phyloP scores from a whole-genome alignment of 164 flowering plant species.

The Dillenia turbinata region DNA sequence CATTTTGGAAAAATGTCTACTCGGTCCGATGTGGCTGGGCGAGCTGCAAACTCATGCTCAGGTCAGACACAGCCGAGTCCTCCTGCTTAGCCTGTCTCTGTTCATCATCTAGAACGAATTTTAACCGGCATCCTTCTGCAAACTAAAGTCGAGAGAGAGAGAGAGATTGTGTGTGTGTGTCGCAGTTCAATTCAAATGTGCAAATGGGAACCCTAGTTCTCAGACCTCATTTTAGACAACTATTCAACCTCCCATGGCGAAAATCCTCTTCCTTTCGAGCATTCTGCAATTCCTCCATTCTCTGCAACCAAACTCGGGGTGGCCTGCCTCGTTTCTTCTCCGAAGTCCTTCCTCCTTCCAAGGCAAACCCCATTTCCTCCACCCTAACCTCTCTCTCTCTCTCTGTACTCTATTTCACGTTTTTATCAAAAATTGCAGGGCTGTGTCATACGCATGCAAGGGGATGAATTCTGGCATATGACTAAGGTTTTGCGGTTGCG shows the following conservation, averaged over 20 bases:
- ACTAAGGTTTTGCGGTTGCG: conserved; percentile 69
- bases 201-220: conserved; percentile 40
- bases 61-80: too few species aligned
- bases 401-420: not conserved
- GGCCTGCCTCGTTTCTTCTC: conserved; percentile 93
- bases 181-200: too few species aligned
- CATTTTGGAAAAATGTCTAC: too few species aligned
- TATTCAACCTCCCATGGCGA: conserved; percentile 24
- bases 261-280: conserved; percentile 24
- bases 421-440: conserved; percentile 47
- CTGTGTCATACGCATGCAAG: conserved; percentile 52
- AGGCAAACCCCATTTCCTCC: conserved; percentile 33
- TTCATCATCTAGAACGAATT: too few species aligned
- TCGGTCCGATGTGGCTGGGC: too few species aligned
- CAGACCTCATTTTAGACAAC: conserved; percentile 16
- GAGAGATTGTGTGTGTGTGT: too few species aligned
- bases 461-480: conserved; percentile 96
- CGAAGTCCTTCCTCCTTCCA: conserved; percentile 54
- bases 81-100: too few species aligned
- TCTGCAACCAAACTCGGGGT: conserved; percentile 76
- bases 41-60: too few species aligned
- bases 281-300: conserved; percentile 35
- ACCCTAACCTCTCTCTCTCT: conserved; percentile 1
- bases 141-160: too few species aligned
- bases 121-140: too few species aligned